These are phyloP conservation scores for Medicago lupulina DNA, from an alignment of 306 rosid genomes.

Conservation along the genomic window DNA sequence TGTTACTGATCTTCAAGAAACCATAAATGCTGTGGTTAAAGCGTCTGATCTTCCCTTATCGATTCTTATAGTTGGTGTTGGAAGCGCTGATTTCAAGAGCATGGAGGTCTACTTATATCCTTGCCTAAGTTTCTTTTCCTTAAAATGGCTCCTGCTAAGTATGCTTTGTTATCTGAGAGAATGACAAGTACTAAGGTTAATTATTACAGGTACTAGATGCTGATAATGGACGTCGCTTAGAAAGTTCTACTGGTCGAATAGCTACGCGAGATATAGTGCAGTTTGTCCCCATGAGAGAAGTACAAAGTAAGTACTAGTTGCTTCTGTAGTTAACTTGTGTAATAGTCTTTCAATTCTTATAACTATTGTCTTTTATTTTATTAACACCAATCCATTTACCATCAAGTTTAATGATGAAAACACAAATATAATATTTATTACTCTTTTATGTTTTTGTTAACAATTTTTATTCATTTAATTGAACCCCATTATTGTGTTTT, in stretches of 20 bases:
- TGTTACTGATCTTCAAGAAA: conserved; percentile 85
- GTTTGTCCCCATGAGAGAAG: conserved; percentile 81
- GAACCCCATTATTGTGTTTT: background rate
- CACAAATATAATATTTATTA: background rate
- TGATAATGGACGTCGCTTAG: conserved; percentile 67
- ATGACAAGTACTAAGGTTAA: conserved; percentile 25
- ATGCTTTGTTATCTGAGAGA: background rate
- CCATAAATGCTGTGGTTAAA: conserved; percentile 71
- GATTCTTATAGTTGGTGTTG: conserved; percentile 88
- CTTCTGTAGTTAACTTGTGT: background rate
- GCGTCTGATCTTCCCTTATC: conserved; percentile 93
- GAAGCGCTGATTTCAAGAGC: conserved; percentile 71
- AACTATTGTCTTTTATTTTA: background rate
- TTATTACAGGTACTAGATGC: conserved; percentile 75
- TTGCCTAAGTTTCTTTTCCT: background rate
- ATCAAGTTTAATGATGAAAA: background rate
- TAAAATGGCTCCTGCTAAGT: background rate
- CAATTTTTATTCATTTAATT: background rate
- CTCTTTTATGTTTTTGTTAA: background rate
- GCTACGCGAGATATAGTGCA: conserved; percentile 88
- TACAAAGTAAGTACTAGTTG: conserved; percentile 54
- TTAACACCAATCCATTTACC: background rate
- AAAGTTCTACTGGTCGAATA: conserved; percentile 72
- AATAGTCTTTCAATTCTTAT: background rate
- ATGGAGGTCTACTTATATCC: conserved; percentile 64